A percentile compares a stretch with the other conserved stretches of the same genome.
Evolutionary conservation across 2,329 filamentous ascomycete genomes (phyloP).

Genomic region (Microsporum audouinii): DNA sequence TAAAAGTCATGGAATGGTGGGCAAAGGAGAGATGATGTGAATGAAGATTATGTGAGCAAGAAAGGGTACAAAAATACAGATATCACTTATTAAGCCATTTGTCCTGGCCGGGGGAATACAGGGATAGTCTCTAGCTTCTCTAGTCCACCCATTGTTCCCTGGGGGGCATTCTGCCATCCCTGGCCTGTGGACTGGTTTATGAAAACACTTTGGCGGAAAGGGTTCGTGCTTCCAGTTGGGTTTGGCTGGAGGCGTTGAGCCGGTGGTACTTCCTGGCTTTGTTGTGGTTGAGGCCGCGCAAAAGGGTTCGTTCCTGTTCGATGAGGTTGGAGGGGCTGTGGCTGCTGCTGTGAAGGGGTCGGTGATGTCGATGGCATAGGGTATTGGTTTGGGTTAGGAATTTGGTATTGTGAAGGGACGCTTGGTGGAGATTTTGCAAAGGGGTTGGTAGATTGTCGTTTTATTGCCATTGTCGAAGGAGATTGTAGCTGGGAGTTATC

Average conservation of each 20-base stretch:
- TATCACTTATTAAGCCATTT: constrained; percentile 20
- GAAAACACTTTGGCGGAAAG: constrained; percentile 83
- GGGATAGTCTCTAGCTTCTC: constrained; percentile 68
- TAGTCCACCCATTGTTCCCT: constrained; percentile 63
- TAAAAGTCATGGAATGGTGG: neutral
- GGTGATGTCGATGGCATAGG: constrained; percentile 24
- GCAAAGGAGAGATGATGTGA: neutral
- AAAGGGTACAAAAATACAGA: neutral
- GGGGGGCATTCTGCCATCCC: constrained; percentile 68
- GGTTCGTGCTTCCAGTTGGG: constrained; percentile 81
- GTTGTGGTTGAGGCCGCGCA: constrained; percentile 36
- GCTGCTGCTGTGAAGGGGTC: constrained; percentile 39
- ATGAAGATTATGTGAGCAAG: neutral
- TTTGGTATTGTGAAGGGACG: constrained; percentile 18
- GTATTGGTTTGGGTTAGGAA: constrained; percentile 29
- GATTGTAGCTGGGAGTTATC: constrained; percentile 32
- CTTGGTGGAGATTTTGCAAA: constrained; percentile 55
- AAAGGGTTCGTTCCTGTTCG: constrained; percentile 65
- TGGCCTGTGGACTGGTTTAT: constrained; percentile 79
- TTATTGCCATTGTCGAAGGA: constrained; percentile 34
- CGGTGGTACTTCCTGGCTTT: constrained; percentile 27
- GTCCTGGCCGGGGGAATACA: constrained; percentile 71
- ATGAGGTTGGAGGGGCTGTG: constrained; percentile 41
- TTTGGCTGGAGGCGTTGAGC: constrained; percentile 51
- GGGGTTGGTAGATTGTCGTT: constrained; percentile 68